Conservation (phyloP, 2,329 filamentous ascomycete genomes). For the Huntiella bhutanensis region DNA sequence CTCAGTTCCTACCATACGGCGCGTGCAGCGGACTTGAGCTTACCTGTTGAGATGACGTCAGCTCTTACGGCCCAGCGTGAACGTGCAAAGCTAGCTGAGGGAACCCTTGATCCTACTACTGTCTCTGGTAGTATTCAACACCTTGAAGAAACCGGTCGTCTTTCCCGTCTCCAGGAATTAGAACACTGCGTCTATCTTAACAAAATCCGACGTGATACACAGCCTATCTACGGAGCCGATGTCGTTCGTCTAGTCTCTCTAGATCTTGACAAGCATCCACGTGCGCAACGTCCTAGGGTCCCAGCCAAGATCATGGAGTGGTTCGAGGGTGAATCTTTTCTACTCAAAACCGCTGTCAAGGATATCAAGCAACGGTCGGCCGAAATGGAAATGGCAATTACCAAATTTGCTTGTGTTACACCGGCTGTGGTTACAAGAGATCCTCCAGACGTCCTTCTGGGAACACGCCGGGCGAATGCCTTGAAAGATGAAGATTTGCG, state of each 20-base stretch:
- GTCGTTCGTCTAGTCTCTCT: conserved; percentile 59
- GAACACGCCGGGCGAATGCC: conserved; percentile 35
- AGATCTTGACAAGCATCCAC: conserved; percentile 37
- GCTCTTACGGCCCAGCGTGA: conserved; percentile 2
- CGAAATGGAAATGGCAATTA: conserved; percentile 53
- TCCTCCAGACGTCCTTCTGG: conserved; percentile 48
- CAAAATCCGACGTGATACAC: conserved; percentile 58
- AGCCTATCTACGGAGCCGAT: conserved; percentile 62
- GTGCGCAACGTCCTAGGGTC: conserved; percentile 39
- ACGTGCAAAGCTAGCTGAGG: conserved; percentile 32
- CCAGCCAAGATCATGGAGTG: conserved; percentile 50
- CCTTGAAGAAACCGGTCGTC: conserved; percentile 51
- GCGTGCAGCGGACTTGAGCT: conserved; percentile 4
- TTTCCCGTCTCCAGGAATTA: conserved; percentile 55
- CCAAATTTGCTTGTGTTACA: conserved; percentile 82
- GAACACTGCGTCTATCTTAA: conserved; percentile 69
- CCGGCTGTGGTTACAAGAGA: conserved; percentile 73
- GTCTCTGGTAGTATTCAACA: conserved; percentile 52
- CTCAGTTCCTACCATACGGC: conserved; percentile 34
- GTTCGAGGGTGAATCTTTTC: conserved; percentile 51
- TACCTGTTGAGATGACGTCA: neutral
- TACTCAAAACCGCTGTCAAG: conserved; percentile 49
- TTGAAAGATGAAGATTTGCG: conserved; percentile 39
- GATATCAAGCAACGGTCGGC: conserved; percentile 56
- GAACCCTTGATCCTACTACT: conserved; percentile 42